Percentiles rank a stretch among this genome's conserved stretches.
Conservation (phyloP, 2,329 filamentous ascomycete genomes). For the Penicillium capsulatum region DNA sequence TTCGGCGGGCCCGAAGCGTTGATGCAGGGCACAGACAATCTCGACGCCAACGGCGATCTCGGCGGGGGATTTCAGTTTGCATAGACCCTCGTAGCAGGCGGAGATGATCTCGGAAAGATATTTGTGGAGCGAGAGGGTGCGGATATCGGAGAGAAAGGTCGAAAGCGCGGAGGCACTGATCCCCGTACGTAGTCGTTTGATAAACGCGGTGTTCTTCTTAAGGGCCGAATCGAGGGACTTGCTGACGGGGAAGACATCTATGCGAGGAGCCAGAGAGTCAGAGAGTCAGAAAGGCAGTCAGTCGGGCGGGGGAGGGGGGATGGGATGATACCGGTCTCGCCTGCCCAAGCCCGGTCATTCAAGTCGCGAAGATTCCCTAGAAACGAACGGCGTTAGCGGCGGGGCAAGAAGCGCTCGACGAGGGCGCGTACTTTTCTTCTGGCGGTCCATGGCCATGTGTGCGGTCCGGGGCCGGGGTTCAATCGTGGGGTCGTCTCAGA, state of each 20-base stretch:
- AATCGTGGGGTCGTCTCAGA: conserved; percentile 35
- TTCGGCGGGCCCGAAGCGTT: conserved; percentile 83
- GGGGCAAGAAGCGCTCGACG: too few species aligned
- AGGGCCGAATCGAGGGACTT: conserved; percentile 85
- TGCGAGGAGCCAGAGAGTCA: conserved; percentile 15
- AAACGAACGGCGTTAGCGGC: conserved; percentile 9
- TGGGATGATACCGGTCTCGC: conserved; percentile 66
- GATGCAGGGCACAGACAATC: conserved; percentile 90
- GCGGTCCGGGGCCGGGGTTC: conserved; percentile 15
- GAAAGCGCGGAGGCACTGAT: conserved; percentile 73
- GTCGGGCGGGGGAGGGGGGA: conserved; percentile 9
- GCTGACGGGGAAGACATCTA: conserved; percentile 74
- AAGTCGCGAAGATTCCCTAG: conserved; percentile 83
- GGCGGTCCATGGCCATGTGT: conserved; percentile 45
- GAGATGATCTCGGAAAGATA: conserved; percentile 97
- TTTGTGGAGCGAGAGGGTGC: conserved; percentile 85
- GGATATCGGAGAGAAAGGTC: conserved; percentile 86
- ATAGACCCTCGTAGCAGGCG: conserved; percentile 90
- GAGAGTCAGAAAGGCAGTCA: conserved; percentile 14
- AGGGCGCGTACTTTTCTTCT: conserved; percentile 46
- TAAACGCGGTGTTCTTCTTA: conserved; percentile 98
- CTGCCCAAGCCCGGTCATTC: conserved; percentile 83
- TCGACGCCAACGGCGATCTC: conserved; percentile 90
- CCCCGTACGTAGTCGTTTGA: conserved; percentile 88
- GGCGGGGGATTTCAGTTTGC: conserved; percentile 83